phyloP scores from a whole-genome alignment of 1,139 yeast species.

The Kazachstania sp. region DNA sequence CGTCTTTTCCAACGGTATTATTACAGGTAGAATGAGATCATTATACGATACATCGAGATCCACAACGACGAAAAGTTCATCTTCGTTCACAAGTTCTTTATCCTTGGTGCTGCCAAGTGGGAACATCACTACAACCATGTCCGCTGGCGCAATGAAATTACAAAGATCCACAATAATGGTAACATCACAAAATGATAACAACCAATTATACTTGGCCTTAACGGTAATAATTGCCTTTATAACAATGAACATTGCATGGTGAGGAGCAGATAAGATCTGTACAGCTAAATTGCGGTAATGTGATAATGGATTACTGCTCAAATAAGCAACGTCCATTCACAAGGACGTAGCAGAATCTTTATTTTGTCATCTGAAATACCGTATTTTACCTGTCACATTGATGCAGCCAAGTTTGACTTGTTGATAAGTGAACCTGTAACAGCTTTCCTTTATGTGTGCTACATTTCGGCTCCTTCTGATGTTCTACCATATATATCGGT shows the following conservation, averaged over 20 bases:
- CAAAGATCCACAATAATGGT: too few relatives aligned
- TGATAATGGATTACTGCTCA: too few relatives aligned
- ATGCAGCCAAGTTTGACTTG: too few relatives aligned
- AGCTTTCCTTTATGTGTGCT: too few relatives aligned
- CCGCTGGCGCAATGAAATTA: not conserved
- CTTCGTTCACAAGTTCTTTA: slow-evolving; percentile 8
- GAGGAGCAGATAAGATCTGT: not conserved
- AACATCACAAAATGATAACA: not conserved
- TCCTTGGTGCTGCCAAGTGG: not conserved
- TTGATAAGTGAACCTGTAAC: too few relatives aligned
- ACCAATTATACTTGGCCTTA: not conserved
- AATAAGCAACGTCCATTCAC: too few relatives aligned
- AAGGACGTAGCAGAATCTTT: too few relatives aligned
- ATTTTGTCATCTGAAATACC: too few relatives aligned
- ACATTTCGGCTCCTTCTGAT: too few relatives aligned
- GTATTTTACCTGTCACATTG: too few relatives aligned
- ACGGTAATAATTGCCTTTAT: not conserved
- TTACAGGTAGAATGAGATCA: slow-evolving; percentile 23
- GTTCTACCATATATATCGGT: too few relatives aligned
- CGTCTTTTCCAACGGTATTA: slow-evolving; percentile 26
- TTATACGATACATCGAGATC: slow-evolving; percentile 24
- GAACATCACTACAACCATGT: not conserved
- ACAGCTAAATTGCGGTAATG: too few relatives aligned
- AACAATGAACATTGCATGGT: not conserved
- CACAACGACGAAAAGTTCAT: slow-evolving; percentile 9